Base-by-base conservation (phyloP, 164 flowering plant genomes). In the Warburgia ugandensis region DNA sequence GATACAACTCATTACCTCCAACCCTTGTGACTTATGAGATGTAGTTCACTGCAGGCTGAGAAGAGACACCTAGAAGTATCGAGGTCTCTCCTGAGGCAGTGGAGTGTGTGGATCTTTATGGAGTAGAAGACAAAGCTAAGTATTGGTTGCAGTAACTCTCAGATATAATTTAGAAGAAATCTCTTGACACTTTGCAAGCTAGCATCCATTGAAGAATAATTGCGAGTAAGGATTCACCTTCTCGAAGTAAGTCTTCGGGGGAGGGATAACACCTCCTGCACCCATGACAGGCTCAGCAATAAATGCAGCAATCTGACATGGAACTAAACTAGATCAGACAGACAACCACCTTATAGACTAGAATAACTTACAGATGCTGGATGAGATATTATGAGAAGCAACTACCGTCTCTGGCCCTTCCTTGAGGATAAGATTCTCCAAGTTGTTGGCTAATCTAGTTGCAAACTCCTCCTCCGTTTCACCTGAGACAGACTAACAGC, bases 201-300 rank as follows among this genome's bases (percentile, higher is more conserved):
- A n/a, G n/a, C n/a, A n/a, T n/a, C n/a, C n/a, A n/a, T 29, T 0
- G 54, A 45, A 55, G 8, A 16, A 28, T 30, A 38, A 17, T 10
- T 28, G 52, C n/a, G 48, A 14, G 42, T 8, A 33, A 47, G n/a
- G 46, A 48, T 50, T 67, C 32, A 83, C 96, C 89, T 92, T 92
- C 13, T 88, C 97, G 55, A 92, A 92, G 65, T 92, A 92, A 41
- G 89, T 80, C 48, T 84, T 85, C 5, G 99, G 99, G 3, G 99
- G 99, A 65, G 65, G 89, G 39, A 92, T 83, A 41, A 92, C 99
- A 44, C 99, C 99, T 29, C 99, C 99, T 22, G 99, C 96, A 45
- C 99, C 99, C 91, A 92, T 88, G 58, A 92, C 95, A 62, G 99
- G 99, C 68, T 92, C 99, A 19, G 99, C 99, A 46, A 92, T 92